These are phyloP conservation scores for Cutaneotrichosporon sp. DNA, from an alignment of 1,284 basidiomycete species.

Conservation along the genomic window DNA sequence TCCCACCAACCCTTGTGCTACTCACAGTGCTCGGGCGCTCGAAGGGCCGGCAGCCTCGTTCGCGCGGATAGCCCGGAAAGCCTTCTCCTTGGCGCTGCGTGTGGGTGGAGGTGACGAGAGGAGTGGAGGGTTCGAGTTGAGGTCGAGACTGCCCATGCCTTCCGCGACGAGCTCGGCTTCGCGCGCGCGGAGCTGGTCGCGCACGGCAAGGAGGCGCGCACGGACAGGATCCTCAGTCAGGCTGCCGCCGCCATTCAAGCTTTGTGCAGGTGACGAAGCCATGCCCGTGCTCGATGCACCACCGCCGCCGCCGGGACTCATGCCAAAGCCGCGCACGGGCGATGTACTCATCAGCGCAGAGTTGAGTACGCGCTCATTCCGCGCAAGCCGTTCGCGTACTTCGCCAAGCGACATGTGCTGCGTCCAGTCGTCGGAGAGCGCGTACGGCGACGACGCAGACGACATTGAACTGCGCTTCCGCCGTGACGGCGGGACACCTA, in stretches of 20 bases:
- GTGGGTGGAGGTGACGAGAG: constrained; percentile 6
- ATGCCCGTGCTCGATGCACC: background rate
- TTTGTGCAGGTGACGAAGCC: background rate
- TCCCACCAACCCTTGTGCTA: too few relatives aligned
- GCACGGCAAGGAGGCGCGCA: constrained; percentile 28
- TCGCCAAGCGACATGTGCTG: constrained; percentile 29
- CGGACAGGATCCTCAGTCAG: constrained; percentile 33
- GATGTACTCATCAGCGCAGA: constrained; percentile 24
- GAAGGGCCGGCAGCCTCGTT: constrained; percentile 21
- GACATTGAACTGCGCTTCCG: constrained; percentile 1
- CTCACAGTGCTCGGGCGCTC: constrained; percentile 35
- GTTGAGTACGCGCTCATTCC: constrained; percentile 35
- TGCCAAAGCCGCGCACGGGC: background rate
- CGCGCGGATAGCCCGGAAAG: constrained; percentile 28
- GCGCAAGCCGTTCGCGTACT: constrained; percentile 35
- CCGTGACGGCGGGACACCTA: background rate
- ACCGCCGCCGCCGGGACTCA: background rate
- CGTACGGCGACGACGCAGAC: background rate
- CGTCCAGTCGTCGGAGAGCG: constrained; percentile 35
- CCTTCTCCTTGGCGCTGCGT: constrained; percentile 31
- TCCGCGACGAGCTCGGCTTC: constrained; percentile 35
- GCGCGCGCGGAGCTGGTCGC: constrained; percentile 29
- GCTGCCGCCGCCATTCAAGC: background rate
- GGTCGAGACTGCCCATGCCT: constrained; percentile 7
- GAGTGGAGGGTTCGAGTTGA: background rate